Conservation (phyloP, 192 early-diverging fungal species). For the Chytriomyces hyalinus region DNA sequence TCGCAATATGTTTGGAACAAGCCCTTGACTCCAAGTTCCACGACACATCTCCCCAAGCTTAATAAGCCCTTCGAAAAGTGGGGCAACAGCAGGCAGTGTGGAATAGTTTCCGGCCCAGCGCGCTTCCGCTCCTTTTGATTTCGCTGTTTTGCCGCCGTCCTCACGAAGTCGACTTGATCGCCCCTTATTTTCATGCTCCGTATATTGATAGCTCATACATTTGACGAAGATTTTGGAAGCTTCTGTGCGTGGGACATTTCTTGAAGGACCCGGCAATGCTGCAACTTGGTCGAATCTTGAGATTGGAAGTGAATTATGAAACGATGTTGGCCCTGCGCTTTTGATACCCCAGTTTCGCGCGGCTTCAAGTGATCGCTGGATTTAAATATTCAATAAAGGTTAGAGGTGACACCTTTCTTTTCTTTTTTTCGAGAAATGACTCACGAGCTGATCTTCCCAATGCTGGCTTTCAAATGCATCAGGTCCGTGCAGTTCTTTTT, state of each 20-base stretch:
- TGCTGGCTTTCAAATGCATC: conserved; percentile 19
- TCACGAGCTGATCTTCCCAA: conserved; percentile 27
- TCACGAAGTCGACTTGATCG: background rate
- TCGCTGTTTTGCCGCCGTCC: background rate
- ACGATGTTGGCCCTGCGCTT: conserved; percentile 10
- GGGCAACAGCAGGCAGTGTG: background rate
- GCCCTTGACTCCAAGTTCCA: background rate
- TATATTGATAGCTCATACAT: conserved; percentile 19
- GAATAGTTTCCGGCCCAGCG: background rate
- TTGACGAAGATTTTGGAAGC: background rate
- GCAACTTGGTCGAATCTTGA: conserved; percentile 8
- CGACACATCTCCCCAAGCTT: conserved; percentile 20
- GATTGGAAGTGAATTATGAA: conserved; percentile 1
- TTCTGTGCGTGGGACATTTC: background rate
- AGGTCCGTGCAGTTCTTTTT: conserved; percentile 25
- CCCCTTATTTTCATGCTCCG: conserved; percentile 1
- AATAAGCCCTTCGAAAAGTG: conserved; percentile 9
- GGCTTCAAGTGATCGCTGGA: background rate
- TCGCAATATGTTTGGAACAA: conserved; percentile 14
- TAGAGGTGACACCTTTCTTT: background rate
- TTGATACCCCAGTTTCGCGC: conserved; percentile 14
- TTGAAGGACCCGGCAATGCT: background rate
- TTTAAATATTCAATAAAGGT: background rate
- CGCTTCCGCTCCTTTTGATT: background rate
- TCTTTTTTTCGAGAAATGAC: background rate